phyloP scores from a whole-genome alignment of 441 rosid genomes.

The Jatropha multifida region DNA sequence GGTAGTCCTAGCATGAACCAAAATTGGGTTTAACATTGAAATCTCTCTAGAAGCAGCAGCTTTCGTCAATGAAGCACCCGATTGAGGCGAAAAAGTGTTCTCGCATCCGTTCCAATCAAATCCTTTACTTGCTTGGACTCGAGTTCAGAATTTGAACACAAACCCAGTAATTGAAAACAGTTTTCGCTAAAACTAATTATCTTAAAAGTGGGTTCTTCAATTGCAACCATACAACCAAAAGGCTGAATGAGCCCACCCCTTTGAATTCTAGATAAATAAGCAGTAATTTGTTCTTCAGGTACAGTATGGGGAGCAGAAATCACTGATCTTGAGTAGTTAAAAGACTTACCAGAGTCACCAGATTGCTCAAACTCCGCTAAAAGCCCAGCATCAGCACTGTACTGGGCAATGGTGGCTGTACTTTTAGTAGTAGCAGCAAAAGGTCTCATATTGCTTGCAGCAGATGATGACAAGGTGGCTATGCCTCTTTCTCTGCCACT shows the following conservation, averaged over 20 bases:
- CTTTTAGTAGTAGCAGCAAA: constrained; percentile 21
- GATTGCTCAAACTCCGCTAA: constrained; percentile 74
- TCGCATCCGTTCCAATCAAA: constrained; percentile 69
- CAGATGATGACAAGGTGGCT: constrained; percentile 30
- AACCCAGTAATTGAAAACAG: constrained; percentile 50
- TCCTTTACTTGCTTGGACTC: constrained; percentile 27
- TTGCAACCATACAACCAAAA: constrained; percentile 72
- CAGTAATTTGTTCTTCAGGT: constrained; percentile 59
- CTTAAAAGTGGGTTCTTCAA: constrained; percentile 57
- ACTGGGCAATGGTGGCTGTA: constrained; percentile 51
- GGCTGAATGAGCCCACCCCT: constrained; percentile 78
- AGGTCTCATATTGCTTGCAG: constrained; percentile 56
- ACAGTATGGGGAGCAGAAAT: constrained; percentile 47
- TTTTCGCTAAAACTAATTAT: constrained; percentile 68
- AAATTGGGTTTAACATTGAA: constrained; percentile 63
- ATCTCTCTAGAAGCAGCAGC: constrained; percentile 63
- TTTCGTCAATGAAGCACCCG: constrained; percentile 56
- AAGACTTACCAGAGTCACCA: constrained; percentile 57
- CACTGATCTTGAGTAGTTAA: constrained; percentile 68
- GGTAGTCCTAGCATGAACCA: constrained; percentile 53
- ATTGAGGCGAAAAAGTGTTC: constrained; percentile 56
- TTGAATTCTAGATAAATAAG: constrained; percentile 66
- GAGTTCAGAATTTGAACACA: constrained; percentile 25
- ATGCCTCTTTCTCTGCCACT: constrained; percentile 21
- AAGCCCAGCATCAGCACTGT: constrained; percentile 69